Evolutionary conservation across 179 eudicot genomes (phyloP).

Genomic region (Silene coronaria): DNA sequence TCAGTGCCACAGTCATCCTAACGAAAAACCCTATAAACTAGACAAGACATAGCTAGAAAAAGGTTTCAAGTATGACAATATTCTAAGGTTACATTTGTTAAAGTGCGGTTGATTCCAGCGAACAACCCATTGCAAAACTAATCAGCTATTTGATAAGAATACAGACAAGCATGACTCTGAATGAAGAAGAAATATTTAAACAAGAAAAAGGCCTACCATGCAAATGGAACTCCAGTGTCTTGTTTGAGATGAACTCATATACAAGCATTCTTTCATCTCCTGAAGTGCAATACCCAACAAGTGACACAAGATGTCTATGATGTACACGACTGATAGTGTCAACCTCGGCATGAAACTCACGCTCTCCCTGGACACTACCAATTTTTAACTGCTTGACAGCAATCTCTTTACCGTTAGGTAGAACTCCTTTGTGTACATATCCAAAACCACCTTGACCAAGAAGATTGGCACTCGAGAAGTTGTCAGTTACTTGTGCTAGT

Average conservation of each 20-base stretch:
- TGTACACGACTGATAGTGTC: slow-evolving; percentile 73
- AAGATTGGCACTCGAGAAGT: slow-evolving; percentile 55
- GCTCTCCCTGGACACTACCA: slow-evolving; percentile 86
- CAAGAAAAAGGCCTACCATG: slow-evolving; percentile 49
- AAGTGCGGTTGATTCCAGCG: not conserved
- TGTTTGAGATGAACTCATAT: slow-evolving; percentile 72
- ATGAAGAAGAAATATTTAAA: not conserved
- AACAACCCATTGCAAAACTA: not conserved
- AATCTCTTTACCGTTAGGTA: slow-evolving; percentile 56
- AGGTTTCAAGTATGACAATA: not conserved
- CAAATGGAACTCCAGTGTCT: slow-evolving; percentile 69
- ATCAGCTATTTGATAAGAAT: not conserved
- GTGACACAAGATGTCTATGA: slow-evolving; percentile 71
- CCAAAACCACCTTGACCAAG: slow-evolving; percentile 96
- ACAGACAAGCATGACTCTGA: not conserved
- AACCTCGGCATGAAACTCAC: slow-evolving; percentile 88
- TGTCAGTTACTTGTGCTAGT: slow-evolving; percentile 54
- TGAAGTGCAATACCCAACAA: slow-evolving; percentile 69
- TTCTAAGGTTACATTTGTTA: not conserved
- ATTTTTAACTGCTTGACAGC: slow-evolving; percentile 71
- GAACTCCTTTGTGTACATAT: slow-evolving; percentile 64
- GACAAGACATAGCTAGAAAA: not conserved
- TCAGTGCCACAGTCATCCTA: no score
- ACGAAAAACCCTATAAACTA: no score
- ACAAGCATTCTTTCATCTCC: slow-evolving; percentile 63